A percentile compares a stretch with the other conserved stretches of the same genome.
Conservation (phyloP, 768 basidiomycete genomes). For the Trametes gibbosa region DNA sequence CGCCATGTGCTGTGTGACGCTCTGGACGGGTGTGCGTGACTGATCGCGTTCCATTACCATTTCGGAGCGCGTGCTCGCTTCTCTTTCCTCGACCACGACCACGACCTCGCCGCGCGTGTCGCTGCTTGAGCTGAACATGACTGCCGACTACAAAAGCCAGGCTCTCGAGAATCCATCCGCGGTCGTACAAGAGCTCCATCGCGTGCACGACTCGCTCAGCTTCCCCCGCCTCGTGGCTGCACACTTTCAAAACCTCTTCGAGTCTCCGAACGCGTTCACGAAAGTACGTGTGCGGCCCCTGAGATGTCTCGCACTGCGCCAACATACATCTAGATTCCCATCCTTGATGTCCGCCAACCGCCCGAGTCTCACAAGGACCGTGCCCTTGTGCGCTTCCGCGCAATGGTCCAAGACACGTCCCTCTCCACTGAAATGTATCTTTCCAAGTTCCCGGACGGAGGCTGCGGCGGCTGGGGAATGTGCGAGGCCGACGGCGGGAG, state of each 20-base stretch:
- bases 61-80: not conserved
- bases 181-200: slow-evolving; percentile 47
- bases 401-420: slow-evolving; percentile 84
- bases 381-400: slow-evolving; percentile 68
- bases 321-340: slow-evolving; percentile 49
- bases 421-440: slow-evolving; percentile 72
- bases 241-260: slow-evolving; percentile 33
- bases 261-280: slow-evolving; percentile 22
- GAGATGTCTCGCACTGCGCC: not conserved
- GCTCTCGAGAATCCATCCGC: slow-evolving; percentile 48
- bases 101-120: not conserved
- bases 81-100: not conserved
- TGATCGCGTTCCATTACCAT: slow-evolving; percentile 9
- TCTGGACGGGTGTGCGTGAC: slow-evolving; percentile 16
- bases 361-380: slow-evolving; percentile 49
- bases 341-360: slow-evolving; percentile 45
- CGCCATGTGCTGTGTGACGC: too few species aligned
- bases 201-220: slow-evolving; percentile 9
- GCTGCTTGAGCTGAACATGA: slow-evolving; percentile 39
- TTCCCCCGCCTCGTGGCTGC: slow-evolving; percentile 30
- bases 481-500: slow-evolving; percentile 27
- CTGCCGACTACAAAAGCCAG: slow-evolving; percentile 47
- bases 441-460: slow-evolving; percentile 38
- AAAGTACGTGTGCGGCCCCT: slow-evolving; percentile 20
- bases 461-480: slow-evolving; percentile 78